These are phyloP conservation scores for Xylaria sp. DNA, from an alignment of 2,329 filamentous ascomycete genomes.

Conservation along the genomic window DNA sequence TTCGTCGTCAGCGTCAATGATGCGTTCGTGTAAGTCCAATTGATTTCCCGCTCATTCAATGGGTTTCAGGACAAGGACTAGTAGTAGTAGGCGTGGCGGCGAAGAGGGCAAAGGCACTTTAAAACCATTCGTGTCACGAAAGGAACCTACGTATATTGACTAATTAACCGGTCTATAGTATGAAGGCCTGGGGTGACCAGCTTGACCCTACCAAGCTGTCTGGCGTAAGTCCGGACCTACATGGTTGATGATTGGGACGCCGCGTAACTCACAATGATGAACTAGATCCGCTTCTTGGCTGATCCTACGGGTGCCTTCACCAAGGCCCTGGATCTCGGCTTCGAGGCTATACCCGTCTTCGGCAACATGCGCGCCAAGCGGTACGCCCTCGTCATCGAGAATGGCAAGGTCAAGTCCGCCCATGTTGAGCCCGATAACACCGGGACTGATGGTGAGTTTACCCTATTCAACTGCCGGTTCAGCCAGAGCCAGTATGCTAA, in stretches of 20 bases:
- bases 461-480: neutral
- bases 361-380: constrained; percentile 86
- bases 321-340: constrained; percentile 82
- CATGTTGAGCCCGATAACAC: constrained; percentile 91
- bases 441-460: constrained; percentile 74
- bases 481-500: constrained; percentile 15
- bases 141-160: neutral
- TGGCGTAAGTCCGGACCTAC: constrained; percentile 69
- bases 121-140: neutral
- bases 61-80: neutral
- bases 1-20: constrained; percentile 96
- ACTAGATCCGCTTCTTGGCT: constrained; percentile 86
- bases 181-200: constrained; percentile 86
- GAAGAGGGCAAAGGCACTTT: neutral
- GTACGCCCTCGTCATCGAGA: constrained; percentile 83
- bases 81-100: neutral
- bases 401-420: constrained; percentile 84
- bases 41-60: too few species aligned
- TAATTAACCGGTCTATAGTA: constrained; percentile 61
- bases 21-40: constrained; percentile 80
- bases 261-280: neutral
- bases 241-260: neutral
- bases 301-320: constrained; percentile 85
- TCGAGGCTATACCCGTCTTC: constrained; percentile 83
- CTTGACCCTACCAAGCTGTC: constrained; percentile 80